These are phyloP conservation scores for Neospermospora avenae DNA, from an alignment of 2,329 filamentous ascomycete species.

Conservation along the genomic window DNA sequence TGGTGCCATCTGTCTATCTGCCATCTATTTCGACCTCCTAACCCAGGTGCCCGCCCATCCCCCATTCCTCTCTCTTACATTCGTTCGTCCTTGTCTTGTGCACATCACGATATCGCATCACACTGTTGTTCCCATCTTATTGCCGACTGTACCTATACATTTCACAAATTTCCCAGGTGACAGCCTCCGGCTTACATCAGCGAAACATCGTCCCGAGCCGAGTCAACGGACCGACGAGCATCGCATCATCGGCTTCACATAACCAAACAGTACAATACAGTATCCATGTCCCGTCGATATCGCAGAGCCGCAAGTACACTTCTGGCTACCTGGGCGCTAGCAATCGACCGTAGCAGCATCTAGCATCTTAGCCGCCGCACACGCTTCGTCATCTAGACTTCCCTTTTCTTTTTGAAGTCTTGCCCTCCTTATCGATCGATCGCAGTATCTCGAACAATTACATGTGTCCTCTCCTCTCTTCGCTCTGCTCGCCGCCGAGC, in stretches of 20 bases:
- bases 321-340: constrained; percentile 13
- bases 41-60: too few relatives aligned
- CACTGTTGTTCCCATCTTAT: too few relatives aligned
- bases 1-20: too few relatives aligned
- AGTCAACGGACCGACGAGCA: background rate
- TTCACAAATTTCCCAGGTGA: background rate
- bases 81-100: too few relatives aligned
- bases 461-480: constrained; percentile 32
- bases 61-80: too few relatives aligned
- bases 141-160: too few relatives aligned
- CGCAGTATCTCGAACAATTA: constrained; percentile 23
- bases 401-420: background rate
- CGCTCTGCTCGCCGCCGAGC: constrained; percentile 35
- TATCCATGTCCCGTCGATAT: background rate
- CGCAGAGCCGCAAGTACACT: constrained; percentile 1
- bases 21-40: too few relatives aligned
- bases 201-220: background rate
- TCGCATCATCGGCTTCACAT: background rate
- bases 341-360: background rate
- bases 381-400: constrained; percentile 1
- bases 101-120: too few relatives aligned
- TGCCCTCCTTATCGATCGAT: background rate
- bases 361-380: background rate
- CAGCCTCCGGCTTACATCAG: background rate
- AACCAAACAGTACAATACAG: too few relatives aligned